Evolutionary conservation across 371 early-diverging fungal genomes (phyloP).

Genomic region (Dinochytrium kinnereticum): DNA sequence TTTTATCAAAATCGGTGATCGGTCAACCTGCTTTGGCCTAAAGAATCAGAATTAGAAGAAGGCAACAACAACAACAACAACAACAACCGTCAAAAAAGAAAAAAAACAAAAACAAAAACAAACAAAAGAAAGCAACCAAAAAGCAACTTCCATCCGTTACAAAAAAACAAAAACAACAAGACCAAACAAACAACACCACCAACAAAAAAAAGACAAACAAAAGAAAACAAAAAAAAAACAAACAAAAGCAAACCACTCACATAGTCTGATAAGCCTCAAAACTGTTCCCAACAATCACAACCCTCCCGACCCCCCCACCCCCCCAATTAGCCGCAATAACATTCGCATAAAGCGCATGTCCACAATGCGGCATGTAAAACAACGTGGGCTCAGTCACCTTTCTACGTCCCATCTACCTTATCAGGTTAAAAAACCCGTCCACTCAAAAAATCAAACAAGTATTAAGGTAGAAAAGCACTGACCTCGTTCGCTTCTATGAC

Average conservation of each 20-base stretch:
- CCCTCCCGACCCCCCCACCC: not conserved
- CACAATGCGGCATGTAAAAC: slow-evolving; percentile 80
- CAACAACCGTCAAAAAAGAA: not conserved
- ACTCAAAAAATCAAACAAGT: not conserved
- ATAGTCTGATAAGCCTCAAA: slow-evolving; percentile 33
- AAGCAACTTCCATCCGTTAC: too few species aligned
- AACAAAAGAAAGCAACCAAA: too few species aligned
- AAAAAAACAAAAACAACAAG: too few species aligned
- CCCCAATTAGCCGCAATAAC: slow-evolving; percentile 68
- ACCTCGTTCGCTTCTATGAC: not conserved
- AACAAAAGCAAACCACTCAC: not conserved
- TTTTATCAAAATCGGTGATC: not conserved
- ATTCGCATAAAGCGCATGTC: slow-evolving; percentile 65
- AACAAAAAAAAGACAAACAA: too few species aligned
- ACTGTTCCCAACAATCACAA: slow-evolving; percentile 44
- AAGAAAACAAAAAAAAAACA: too few species aligned
- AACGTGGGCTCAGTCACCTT: slow-evolving; percentile 49
- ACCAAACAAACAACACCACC: too few species aligned
- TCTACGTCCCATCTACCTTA: slow-evolving; percentile 28
- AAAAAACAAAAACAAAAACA: too few species aligned
- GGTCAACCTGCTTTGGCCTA: not conserved
- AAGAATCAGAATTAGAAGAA: not conserved
- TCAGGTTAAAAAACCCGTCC: not conserved
- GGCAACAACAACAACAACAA: too few species aligned
- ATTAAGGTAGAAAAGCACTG: not conserved